Evolutionary conservation across 306 rosid species (phyloP), one percentile per base, ranked within the genome.

Genomic region (Argentina anserina): DNA sequence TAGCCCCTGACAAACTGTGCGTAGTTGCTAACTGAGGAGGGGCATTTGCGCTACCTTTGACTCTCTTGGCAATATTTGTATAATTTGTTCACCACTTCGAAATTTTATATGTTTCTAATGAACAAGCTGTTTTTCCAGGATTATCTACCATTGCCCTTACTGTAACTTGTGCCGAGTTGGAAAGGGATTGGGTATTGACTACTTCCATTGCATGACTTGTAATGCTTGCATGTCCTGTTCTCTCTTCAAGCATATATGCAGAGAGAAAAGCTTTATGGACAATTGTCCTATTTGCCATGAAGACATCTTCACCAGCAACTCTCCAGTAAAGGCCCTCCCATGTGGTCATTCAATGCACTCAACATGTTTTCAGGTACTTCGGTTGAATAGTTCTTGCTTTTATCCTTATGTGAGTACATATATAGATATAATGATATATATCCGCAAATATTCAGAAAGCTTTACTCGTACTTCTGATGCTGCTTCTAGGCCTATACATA

Each of bases 331-430:
- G 78, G 83, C 90, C 82, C 94, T 94, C 65, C 89, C 84, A 23
- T 94, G 99, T 53, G 97, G 99, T 77, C 99, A 94, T 81, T 81
- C 79, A 82, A 91, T 94, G 97, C 99, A 94, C 76, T 91, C 99
- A 29, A 56, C 86, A 25, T 91, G 97, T 79, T 94, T 94, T 82
- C 81, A 85, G 97, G 97, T 94, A 87, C 61, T 76, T 74, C 12
- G 15, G 33, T 6, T 8, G 40, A 37, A 69, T 58, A 65, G 20
- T 40, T 43, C 43, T 68, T 78, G 69, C 60, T 4, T 42, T 29
- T 39, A 40, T n/a, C n/a, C n/a, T n/a, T 47, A 49, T 71, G 7
- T 74, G 39, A 10, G 28, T 26, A 62, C 56, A 39, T 70, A 58
- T 76, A 34, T 39, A 40, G 39, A 49, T 69, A 11, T 71, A 43